Conservation (phyloP, 805 yeast genomes). For the Isabelozyma pseudorhagii region DNA sequence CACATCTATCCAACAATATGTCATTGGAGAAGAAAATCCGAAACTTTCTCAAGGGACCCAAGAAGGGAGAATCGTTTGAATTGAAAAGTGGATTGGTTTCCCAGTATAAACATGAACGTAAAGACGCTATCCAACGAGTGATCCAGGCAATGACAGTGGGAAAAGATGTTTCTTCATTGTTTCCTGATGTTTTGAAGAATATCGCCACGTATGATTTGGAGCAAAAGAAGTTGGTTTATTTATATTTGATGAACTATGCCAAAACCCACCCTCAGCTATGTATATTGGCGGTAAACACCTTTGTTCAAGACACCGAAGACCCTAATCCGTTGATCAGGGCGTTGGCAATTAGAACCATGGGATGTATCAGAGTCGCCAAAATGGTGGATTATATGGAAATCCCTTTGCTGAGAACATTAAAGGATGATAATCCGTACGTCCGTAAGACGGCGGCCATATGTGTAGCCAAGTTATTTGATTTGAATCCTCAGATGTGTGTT, state of each 20-base stretch:
- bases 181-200: conserved; percentile 94
- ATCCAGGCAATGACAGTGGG: conserved; percentile 98
- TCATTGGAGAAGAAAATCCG: conserved; percentile 43
- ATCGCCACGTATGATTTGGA: conserved; percentile 95
- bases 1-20: conserved; percentile 13
- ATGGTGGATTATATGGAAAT: conserved; percentile 93
- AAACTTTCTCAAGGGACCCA: conserved; percentile 41
- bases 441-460: conserved; percentile 97
- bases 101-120: conserved; percentile 90
- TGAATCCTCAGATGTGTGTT: conserved; percentile 73
- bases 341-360: conserved; percentile 97
- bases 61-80: conserved; percentile 81
- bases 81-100: conserved; percentile 87
- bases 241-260: conserved; percentile 96
- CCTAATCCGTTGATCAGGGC: conserved; percentile 96
- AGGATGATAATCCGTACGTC: conserved; percentile 95
- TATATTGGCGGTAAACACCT: conserved; percentile 94
- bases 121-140: conserved; percentile 94
- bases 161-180: conserved; percentile 89
- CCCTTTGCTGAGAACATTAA: conserved; percentile 79
- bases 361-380: conserved; percentile 92
- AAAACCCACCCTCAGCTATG: conserved; percentile 94
- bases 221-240: conserved; percentile 92
- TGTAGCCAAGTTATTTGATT: conserved; percentile 90
- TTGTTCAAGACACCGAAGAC: conserved; percentile 91